Evolutionary conservation across 306 rosid species (phyloP).

Genomic region (Aeschynomene evenia): DNA sequence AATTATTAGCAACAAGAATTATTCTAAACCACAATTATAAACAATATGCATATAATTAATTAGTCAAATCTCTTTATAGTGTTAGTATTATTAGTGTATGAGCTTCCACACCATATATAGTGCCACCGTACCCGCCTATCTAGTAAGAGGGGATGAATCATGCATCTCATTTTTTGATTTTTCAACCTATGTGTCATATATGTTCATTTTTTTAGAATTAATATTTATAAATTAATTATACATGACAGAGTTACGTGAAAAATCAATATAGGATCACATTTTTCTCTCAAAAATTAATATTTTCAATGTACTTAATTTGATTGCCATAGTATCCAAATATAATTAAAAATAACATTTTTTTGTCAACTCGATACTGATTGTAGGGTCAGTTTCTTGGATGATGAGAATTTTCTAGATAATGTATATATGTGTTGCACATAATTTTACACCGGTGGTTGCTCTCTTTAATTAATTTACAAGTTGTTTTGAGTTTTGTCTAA

Average conservation of each 20-base stretch:
- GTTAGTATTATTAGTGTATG: not conserved
- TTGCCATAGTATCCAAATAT: too few species aligned
- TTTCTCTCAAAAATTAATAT: too few species aligned
- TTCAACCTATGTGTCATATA: too few species aligned
- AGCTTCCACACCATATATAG: not conserved
- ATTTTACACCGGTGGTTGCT: not conserved
- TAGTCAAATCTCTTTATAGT: not conserved
- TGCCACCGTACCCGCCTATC: not conserved
- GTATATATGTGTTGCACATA: slow-evolving; percentile 35
- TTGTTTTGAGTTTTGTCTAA: not conserved
- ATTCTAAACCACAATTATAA: not conserved
- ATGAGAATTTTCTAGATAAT: slow-evolving; percentile 31
- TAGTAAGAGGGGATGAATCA: too few species aligned
- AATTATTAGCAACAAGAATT: not conserved
- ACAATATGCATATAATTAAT: not conserved
- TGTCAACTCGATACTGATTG: not conserved
- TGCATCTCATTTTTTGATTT: too few species aligned
- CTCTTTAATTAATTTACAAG: not conserved
- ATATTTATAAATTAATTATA: too few species aligned
- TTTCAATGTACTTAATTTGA: too few species aligned
- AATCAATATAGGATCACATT: too few species aligned
- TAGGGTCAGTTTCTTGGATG: slow-evolving; percentile 41
- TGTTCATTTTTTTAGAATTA: too few species aligned
- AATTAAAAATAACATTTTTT: too few species aligned
- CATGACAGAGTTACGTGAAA: too few species aligned